Conservation (phyloP, 2,329 filamentous ascomycete species). For the Calonectria fujianensis region DNA sequence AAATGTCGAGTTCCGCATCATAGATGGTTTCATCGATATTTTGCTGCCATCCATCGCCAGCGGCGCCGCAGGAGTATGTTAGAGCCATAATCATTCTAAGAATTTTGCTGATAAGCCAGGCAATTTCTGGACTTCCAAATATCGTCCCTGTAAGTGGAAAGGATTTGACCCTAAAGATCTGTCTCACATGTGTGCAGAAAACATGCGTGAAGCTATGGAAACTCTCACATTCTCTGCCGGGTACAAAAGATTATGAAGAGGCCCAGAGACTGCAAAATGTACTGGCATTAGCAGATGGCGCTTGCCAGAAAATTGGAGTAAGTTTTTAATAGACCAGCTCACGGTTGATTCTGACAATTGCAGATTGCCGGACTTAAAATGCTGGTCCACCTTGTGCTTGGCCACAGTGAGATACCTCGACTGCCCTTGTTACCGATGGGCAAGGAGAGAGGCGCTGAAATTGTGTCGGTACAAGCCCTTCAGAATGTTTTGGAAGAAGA, state of each 20-base stretch:
- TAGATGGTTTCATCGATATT: slow-evolving; percentile 12
- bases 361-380: slow-evolving; percentile 16
- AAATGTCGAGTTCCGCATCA: background rate
- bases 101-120: background rate
- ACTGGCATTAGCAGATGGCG: background rate
- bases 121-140: slow-evolving; percentile 18
- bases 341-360: background rate
- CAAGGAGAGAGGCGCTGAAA: background rate
- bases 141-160: background rate
- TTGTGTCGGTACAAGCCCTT: background rate
- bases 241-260: background rate
- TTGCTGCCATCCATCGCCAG: slow-evolving; percentile 1
- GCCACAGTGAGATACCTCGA: background rate
- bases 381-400: background rate
- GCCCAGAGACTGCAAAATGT: background rate
- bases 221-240: background rate
- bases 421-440: background rate
- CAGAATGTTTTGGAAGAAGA: slow-evolving; percentile 7
- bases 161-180: background rate
- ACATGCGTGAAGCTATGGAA: slow-evolving; percentile 7
- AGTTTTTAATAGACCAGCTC: background rate
- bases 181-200: background rate
- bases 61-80: slow-evolving; percentile 8
- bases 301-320: slow-evolving; percentile 12
- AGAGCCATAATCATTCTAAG: background rate